phyloP scores from a whole-genome alignment of 805 yeast genomes.

The Starmerella geochares region DNA sequence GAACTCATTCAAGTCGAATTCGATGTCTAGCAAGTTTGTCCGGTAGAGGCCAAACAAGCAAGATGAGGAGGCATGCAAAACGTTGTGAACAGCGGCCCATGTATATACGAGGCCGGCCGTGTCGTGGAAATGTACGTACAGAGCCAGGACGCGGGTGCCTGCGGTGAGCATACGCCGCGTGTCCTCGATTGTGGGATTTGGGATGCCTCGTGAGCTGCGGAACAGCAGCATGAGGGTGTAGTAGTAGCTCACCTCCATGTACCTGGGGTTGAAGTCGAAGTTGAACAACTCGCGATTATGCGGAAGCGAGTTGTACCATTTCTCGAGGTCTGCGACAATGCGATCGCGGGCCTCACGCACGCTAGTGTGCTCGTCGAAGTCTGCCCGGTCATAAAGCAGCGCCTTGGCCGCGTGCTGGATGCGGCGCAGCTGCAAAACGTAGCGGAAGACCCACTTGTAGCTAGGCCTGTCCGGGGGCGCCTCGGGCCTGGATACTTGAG shows the following conservation, averaged over 20 bases:
- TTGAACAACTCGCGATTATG: constrained; percentile 50
- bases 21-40: constrained; percentile 43
- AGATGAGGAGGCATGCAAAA: constrained; percentile 82
- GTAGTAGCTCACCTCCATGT: constrained; percentile 64
- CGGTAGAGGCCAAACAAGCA: constrained; percentile 68
- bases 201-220: constrained; percentile 67
- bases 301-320: constrained; percentile 55
- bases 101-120: constrained; percentile 64
- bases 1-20: constrained; percentile 33
- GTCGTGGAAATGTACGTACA: constrained; percentile 50
- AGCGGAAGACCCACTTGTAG: constrained; percentile 56
- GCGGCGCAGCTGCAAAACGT: constrained; percentile 59
- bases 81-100: constrained; percentile 86
- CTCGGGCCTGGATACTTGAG: too few relatives aligned
- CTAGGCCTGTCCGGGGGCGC: constrained; percentile 36
- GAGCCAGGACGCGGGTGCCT: constrained; percentile 53
- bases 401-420: constrained; percentile 71
- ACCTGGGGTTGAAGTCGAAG: constrained; percentile 61
- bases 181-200: constrained; percentile 45
- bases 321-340: constrained; percentile 43
- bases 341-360: constrained; percentile 41
- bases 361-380: constrained; percentile 36
- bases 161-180: constrained; percentile 49
- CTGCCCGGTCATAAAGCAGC: constrained; percentile 47
- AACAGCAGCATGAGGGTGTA: constrained; percentile 63